Conservation (phyloP, 306 rosid genomes). For the Casuarina cunninghamiana region DNA sequence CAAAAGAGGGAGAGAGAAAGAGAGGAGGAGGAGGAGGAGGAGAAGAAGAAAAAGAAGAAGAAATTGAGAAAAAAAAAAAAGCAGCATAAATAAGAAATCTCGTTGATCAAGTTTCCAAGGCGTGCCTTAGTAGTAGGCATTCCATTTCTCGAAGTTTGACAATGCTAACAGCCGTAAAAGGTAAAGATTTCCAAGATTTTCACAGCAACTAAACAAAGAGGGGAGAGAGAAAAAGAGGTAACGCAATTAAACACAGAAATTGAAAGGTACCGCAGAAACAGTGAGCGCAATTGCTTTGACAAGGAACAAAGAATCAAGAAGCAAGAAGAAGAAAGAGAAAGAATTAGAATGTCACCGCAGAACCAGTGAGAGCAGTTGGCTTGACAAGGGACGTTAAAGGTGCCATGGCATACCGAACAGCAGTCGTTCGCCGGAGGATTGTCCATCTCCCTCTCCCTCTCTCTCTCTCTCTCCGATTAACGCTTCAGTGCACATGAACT, state of each 20-base stretch:
- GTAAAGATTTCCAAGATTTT: not conserved
- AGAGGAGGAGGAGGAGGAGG: not conserved
- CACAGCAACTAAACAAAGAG: not conserved
- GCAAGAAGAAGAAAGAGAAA: not conserved
- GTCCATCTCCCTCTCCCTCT: conserved; percentile 36
- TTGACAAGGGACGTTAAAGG: conserved; percentile 71
- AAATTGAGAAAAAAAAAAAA: not conserved
- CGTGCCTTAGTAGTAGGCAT: not conserved
- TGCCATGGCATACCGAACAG: conserved; percentile 78
- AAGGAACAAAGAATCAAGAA: too few species aligned
- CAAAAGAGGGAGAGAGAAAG: not conserved
- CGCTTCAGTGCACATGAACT: too few species aligned
- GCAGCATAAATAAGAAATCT: not conserved
- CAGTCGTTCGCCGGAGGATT: conserved; percentile 65
- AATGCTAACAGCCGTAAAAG: not conserved
- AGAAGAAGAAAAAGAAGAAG: too few species aligned
- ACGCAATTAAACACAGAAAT: too few species aligned
- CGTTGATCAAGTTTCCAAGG: not conserved
- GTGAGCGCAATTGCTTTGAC: too few species aligned
- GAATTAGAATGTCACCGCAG: conserved; percentile 48
- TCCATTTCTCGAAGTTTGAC: not conserved
- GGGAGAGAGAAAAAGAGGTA: not conserved
- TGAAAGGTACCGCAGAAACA: too few species aligned
- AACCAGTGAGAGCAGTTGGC: conserved; percentile 99
- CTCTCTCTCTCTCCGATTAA: not conserved